These are phyloP conservation scores for Acer negundo DNA, from an alignment of 345 rosid species.

Conservation along the genomic window DNA sequence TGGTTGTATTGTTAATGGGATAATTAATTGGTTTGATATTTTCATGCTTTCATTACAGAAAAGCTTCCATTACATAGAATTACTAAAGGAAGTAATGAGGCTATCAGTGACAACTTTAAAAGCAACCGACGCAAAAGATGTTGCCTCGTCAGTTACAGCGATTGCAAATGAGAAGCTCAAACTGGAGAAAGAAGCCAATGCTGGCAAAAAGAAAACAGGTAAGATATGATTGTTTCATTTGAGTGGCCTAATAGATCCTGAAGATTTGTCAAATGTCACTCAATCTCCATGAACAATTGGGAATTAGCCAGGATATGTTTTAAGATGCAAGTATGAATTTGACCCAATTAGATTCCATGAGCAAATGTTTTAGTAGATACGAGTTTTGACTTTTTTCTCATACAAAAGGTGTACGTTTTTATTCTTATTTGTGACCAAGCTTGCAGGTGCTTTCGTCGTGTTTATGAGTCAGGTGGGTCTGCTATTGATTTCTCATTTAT, in stretches of 20 bases:
- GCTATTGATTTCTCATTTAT: neutral
- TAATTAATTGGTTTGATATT: neutral
- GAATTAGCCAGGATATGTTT: neutral
- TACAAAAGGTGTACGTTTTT: neutral
- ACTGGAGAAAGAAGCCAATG: slow-evolving; percentile 79
- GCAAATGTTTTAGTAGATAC: neutral
- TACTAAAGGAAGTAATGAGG: slow-evolving; percentile 89
- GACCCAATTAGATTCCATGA: neutral
- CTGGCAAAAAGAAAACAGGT: slow-evolving; percentile 86
- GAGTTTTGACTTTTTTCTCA: neutral
- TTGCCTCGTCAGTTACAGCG: slow-evolving; percentile 74
- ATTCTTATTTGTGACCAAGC: neutral
- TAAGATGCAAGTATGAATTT: neutral
- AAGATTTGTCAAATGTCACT: neutral
- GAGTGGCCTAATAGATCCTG: neutral
- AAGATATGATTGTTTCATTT: neutral
- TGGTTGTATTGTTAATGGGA: neutral
- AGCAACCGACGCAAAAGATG: slow-evolving; percentile 86
- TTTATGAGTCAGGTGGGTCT: slow-evolving; percentile 36
- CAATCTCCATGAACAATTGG: neutral
- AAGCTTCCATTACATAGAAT: slow-evolving; percentile 69
- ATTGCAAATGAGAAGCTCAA: slow-evolving; percentile 92
- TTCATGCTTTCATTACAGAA: slow-evolving; percentile 54
- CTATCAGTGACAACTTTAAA: slow-evolving; percentile 64
- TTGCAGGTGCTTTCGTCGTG: neutral